Evolutionary conservation across 2,329 filamentous ascomycete genomes (phyloP).

Genomic region (Penicillium sclerotiorum): DNA sequence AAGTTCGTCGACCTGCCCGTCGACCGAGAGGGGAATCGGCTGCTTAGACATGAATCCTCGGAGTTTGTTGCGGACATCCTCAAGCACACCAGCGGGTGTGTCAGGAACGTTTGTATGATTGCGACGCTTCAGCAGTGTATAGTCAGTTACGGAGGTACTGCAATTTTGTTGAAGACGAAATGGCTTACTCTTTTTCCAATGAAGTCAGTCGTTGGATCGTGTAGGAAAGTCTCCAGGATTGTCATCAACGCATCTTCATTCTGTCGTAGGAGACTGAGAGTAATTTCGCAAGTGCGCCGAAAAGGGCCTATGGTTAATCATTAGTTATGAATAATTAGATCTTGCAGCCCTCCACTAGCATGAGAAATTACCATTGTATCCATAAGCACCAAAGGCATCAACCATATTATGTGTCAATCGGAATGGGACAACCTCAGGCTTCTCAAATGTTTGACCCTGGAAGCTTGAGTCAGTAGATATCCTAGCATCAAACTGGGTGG

Average conservation of each 20-base stretch:
- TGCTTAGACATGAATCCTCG: conserved; percentile 81
- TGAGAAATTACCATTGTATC: conserved; percentile 68
- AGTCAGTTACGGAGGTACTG: neutral
- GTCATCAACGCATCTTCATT: conserved; percentile 98
- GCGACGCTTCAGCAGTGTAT: conserved; percentile 45
- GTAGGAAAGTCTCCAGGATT: conserved; percentile 93
- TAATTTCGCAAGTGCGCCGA: conserved; percentile 85
- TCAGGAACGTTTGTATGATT: conserved; percentile 60
- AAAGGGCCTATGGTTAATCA: conserved; percentile 64
- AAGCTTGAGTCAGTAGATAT: conserved; percentile 20
- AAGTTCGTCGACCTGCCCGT: conserved; percentile 95
- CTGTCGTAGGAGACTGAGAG: conserved; percentile 78
- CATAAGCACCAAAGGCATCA: conserved; percentile 92
- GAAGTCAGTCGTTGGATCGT: conserved; percentile 94
- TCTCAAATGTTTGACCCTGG: conserved; percentile 82
- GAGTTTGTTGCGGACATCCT: conserved; percentile 85
- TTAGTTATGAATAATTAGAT: conserved; percentile 6
- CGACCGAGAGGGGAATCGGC: conserved; percentile 88
- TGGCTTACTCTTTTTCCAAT: conserved; percentile 67
- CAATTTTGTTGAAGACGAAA: neutral
- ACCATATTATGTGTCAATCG: conserved; percentile 98
- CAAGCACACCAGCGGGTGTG: conserved; percentile 78
- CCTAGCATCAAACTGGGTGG: too few species aligned
- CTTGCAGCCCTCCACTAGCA: neutral
- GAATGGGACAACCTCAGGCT: conserved; percentile 93